Evolutionary conservation across 768 basidiomycete species (phyloP).

Genomic region (Amylocystis lapponica): DNA sequence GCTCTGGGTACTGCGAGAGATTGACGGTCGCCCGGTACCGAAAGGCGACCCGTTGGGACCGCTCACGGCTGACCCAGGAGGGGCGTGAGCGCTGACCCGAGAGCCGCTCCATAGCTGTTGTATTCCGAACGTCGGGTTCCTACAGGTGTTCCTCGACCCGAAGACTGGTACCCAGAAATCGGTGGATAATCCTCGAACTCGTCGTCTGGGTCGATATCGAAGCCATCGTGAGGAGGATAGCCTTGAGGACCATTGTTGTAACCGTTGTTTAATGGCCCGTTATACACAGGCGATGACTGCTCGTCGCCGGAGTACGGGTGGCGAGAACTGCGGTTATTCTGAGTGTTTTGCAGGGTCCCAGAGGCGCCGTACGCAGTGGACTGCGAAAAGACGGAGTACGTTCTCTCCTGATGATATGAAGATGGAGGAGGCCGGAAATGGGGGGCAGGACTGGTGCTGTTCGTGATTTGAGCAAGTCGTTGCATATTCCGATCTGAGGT

Average conservation of each 20-base stretch:
- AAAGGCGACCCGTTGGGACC: slow-evolving; percentile 30
- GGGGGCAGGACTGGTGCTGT: slow-evolving; percentile 39
- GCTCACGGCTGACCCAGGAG: slow-evolving; percentile 8
- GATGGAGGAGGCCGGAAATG: slow-evolving; percentile 26
- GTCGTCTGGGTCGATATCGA: slow-evolving; percentile 69
- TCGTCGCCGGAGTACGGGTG: slow-evolving; percentile 21
- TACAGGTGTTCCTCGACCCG: slow-evolving; percentile 73
- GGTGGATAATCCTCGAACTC: slow-evolving; percentile 74
- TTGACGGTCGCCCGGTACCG: slow-evolving; percentile 33
- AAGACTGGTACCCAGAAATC: slow-evolving; percentile 36
- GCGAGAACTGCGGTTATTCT: slow-evolving; percentile 12
- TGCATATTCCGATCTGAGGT: slow-evolving; percentile 59
- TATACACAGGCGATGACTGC: slow-evolving; percentile 7
- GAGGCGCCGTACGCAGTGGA: slow-evolving; percentile 13
- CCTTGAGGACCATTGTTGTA: slow-evolving; percentile 44
- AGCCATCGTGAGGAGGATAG: slow-evolving; percentile 60
- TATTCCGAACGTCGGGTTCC: slow-evolving; percentile 42
- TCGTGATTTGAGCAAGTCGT: slow-evolving; percentile 39
- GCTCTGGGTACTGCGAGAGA: slow-evolving; percentile 41
- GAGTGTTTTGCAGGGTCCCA: too few species aligned
- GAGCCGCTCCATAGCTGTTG: slow-evolving; percentile 9
- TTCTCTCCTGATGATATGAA: slow-evolving; percentile 11
- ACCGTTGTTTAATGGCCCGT: slow-evolving; percentile 10
- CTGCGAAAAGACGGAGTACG: slow-evolving; percentile 20
- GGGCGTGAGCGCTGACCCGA: slow-evolving; percentile 10